Evolutionary conservation across 345 rosid genomes (phyloP), one percentile per base, ranked within the genome.

Genomic region (Pelargonium nanum): DNA sequence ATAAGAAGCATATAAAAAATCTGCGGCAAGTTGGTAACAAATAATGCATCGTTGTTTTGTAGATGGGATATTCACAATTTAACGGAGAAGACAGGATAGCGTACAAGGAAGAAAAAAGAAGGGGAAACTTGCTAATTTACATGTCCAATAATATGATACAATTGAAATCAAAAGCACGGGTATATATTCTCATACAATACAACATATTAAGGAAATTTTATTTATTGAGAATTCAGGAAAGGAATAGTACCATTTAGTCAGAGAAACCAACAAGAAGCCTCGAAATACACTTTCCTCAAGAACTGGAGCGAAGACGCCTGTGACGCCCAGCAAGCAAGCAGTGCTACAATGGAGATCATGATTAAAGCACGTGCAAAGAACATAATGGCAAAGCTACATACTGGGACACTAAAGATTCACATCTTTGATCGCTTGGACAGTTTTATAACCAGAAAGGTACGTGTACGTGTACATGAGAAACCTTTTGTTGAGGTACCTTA

Each of bases 241-340:
- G 59, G 53, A 32, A 60, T 24, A 10, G 44, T 80, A 89, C 99
- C 99, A 93, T 75, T 87, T 93, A 66, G 99, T 93, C 56, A 93
- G 73, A 55, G 96, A 81, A 55, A 82, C 88, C 99, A 93, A 82
- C 56, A 93, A 80, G 78, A 93, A 93, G 44, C 97, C 99, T 63
- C 99, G 95, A 74, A 93, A 92, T 17, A 93, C 77, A 4, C 88
- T 87, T 78, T 93, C 99, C 74, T 93, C 99, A 30, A 93, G 89
- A 64, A 93, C 55, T 54, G 99, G 99, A 66, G 99, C 99, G 67
- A 89, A 80, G 76, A 89, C 59, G 55, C 97, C 97, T 12, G 96
- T 89, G 67, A 89, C 72, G 34, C 85, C 96, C 61, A 93, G 68
- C 83, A 93, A 78, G 79, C 91, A 87, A 63, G 89, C 89, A 58